Conservation (phyloP, 768 basidiomycete species). For the Strobilomyces confusus region DNA sequence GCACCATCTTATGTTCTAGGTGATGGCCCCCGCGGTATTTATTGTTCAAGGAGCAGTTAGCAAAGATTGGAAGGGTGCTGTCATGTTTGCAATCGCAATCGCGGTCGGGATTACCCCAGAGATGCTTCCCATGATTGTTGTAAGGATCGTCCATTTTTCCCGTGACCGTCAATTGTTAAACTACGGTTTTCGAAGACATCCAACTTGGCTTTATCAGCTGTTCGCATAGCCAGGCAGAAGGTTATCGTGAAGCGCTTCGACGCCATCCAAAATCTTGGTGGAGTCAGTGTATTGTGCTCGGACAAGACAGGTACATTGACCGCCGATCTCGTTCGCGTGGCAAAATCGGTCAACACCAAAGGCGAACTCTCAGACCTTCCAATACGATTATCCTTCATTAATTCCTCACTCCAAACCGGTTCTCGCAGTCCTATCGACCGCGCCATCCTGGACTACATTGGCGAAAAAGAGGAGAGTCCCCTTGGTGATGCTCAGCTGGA, state of each 20-base stretch:
- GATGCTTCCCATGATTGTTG: conserved; percentile 34
- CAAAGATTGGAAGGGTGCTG: conserved; percentile 29
- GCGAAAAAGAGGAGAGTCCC: conserved; percentile 11
- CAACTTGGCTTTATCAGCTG: conserved; percentile 55
- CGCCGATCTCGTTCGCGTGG: conserved; percentile 36
- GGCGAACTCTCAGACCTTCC: conserved; percentile 25
- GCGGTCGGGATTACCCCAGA: conserved; percentile 32
- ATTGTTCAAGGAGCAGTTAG: conserved; percentile 30
- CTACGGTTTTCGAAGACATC: conserved; percentile 48
- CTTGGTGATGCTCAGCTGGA: conserved; percentile 8
- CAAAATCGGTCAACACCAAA: conserved; percentile 21
- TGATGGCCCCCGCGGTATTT: conserved; percentile 31
- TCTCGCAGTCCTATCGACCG: conserved; percentile 35
- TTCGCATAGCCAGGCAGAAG: conserved; percentile 51
- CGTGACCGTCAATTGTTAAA: background rate
- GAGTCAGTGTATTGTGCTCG: conserved; percentile 51
- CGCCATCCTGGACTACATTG: conserved; percentile 29
- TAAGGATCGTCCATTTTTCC: conserved; percentile 8
- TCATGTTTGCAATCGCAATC: conserved; percentile 31
- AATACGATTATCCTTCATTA: conserved; percentile 28
- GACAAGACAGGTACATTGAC: conserved; percentile 67
- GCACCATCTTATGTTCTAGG: conserved; percentile 7
- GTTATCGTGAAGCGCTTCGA: conserved; percentile 63
- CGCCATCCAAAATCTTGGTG: conserved; percentile 59
- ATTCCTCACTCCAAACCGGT: conserved; percentile 33